A percentile compares a stretch with the other conserved stretches of the same genome.
Evolutionary conservation across 352 stramenopile species (phyloP).

Genomic region (Globisporangium megalacanthum): DNA sequence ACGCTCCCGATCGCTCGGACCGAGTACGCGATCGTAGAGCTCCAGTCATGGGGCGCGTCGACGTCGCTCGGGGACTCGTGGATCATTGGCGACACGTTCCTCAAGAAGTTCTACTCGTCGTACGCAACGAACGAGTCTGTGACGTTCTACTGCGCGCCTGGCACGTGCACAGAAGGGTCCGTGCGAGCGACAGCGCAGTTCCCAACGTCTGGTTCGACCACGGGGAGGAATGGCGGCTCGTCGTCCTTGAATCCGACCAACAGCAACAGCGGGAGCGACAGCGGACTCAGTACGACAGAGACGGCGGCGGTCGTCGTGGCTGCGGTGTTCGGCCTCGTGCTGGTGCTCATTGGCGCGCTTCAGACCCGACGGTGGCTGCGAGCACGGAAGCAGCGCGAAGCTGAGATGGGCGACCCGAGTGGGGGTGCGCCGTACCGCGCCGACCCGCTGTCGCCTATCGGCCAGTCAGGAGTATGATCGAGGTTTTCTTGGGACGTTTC

Average conservation of each 20-base stretch:
- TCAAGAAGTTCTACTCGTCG: slow-evolving; percentile 66
- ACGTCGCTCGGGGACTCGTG: slow-evolving; percentile 41
- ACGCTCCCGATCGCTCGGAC: slow-evolving; percentile 25
- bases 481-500: no score
- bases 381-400: neutral
- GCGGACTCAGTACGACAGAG: slow-evolving; percentile 2
- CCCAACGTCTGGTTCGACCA: slow-evolving; percentile 4
- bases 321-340: slow-evolving; percentile 1
- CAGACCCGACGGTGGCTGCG: slow-evolving; percentile 3
- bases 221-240: slow-evolving; percentile 2
- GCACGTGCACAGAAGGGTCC: slow-evolving; percentile 2
- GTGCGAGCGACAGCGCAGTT: neutral
- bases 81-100: slow-evolving; percentile 76
- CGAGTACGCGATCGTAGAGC: slow-evolving; percentile 28
- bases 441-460: slow-evolving; percentile 9
- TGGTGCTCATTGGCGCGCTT: slow-evolving; percentile 22
- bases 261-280: neutral
- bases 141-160: slow-evolving; percentile 45
- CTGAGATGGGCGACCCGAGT: neutral
- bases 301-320: slow-evolving; percentile 2
- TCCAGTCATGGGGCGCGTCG: slow-evolving; percentile 18
- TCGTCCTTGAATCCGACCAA: neutral
- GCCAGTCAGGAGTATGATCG: neutral
- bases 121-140: slow-evolving; percentile 63
- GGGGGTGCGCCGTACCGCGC: slow-evolving; percentile 1